Conservation (phyloP, 139 green algal species). For the Diplosphaera chodatii region DNA sequence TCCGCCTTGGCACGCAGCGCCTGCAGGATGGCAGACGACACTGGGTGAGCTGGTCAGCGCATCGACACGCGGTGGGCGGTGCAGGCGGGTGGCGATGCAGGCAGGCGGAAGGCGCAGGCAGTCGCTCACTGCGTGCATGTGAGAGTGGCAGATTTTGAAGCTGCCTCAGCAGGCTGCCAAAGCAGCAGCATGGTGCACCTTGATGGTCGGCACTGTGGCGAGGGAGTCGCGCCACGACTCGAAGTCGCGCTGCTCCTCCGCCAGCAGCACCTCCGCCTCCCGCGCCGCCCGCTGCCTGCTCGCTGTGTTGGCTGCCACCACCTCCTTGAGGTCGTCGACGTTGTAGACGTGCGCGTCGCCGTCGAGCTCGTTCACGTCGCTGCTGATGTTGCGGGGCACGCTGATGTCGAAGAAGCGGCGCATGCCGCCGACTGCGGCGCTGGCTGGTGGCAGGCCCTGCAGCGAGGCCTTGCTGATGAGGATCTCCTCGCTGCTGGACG, state of each 20-base stretch:
- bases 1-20: conserved; percentile 90
- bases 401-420: conserved; percentile 97
- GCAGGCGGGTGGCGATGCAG: no score
- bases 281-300: conserved; percentile 62
- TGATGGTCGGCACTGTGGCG: conserved; percentile 99
- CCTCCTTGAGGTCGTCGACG: conserved; percentile 98
- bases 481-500: conserved; percentile 68
- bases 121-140: no score
- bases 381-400: conserved; percentile 93
- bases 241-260: conserved; percentile 75
- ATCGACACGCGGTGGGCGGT: no score
- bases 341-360: conserved; percentile 84
- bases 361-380: conserved; percentile 66
- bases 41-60: no score
- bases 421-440: conserved; percentile 68
- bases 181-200: no score
- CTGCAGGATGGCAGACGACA: no score
- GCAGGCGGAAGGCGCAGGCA: no score
- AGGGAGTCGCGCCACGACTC: conserved; percentile 96
- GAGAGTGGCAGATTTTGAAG: no score
- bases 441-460: conserved; percentile 33
- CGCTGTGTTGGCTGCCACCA: conserved; percentile 95
- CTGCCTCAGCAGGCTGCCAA: no score
- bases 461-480: conserved; percentile 67
- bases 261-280: conserved; percentile 61